Evolutionary conservation across 306 rosid genomes (phyloP), one percentile per base, ranked within the genome.

Genomic region (Inga laurina): DNA sequence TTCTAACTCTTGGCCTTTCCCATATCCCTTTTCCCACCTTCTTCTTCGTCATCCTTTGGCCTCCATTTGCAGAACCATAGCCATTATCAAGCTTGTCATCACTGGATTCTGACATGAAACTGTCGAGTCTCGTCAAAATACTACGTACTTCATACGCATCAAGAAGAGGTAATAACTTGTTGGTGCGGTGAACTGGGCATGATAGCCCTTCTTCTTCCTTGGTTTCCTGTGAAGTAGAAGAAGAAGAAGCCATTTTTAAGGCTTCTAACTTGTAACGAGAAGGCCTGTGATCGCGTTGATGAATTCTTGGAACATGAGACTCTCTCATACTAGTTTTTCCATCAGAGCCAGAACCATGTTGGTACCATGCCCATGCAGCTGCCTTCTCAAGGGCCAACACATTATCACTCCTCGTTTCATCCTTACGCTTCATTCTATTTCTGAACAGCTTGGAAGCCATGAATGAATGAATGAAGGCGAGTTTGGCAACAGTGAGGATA

Each of bases 291-390:
- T 27, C 64, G 3, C 18, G 85, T 18, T 37, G 76, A 32, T 72
- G 75, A 34, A 73, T 71, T 66, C 82, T 84, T 7, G 84, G 74
- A 2, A 69, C 18, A 32, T 69, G 86, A 77, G 86, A 86, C 75
- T 92, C 98, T 2, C 14, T 86, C 61, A 74, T 85, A 64, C 76
- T 44, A 8, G 79, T 35, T 73, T 86, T 87, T 27, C 79, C 82
- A n/a, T 91, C 91, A 12, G 90, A 86, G 35, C 84, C 89, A 0
- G 94, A 87, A 39, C 94, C 87, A 48, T 75, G 99, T 57, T 89
- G 87, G 86, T 83, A 67, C 99, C 99, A 91, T 5, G 98, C 98
- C 99, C 99, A 92, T 44, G 99, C 99, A 39, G 99, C 99, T 0
- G 96, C 97, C 80, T 87, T 93, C 6, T 87, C 91, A 16, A 80